Percentiles rank a stretch among this genome's conserved stretches.
Conservation (phyloP, 1,284 basidiomycete genomes). For the Fomitopsis betulina region DNA sequence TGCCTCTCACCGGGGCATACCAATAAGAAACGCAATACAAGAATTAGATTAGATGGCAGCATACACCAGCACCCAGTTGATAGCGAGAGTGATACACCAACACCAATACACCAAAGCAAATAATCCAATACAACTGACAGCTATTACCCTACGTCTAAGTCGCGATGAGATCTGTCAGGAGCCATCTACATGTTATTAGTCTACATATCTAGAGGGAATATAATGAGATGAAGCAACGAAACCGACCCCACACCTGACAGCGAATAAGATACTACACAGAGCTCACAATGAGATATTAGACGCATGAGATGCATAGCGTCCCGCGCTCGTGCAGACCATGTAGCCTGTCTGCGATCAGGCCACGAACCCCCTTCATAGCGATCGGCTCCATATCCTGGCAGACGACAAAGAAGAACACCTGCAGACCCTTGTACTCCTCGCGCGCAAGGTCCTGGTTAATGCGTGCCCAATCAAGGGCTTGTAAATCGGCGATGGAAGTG, state of each 20-base stretch:
- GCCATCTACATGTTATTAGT: not conserved
- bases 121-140: not conserved
- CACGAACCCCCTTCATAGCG: conserved; percentile 16
- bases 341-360: conserved; percentile 17
- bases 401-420: conserved; percentile 24
- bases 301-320: conserved; percentile 23
- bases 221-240: not conserved
- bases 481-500: conserved; percentile 18
- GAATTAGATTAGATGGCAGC: too few species aligned
- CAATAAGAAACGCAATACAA: too few species aligned
- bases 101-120: too few species aligned
- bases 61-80: too few species aligned
- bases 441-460: conserved; percentile 24
- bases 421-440: conserved; percentile 22
- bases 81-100: too few species aligned
- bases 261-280: not conserved
- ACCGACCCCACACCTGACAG: not conserved
- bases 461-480: conserved; percentile 25
- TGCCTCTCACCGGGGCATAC: too few species aligned
- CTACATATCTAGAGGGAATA: not conserved
- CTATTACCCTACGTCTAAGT: not conserved
- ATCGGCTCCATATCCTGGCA: conserved; percentile 14
- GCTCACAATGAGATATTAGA: conserved; percentile 8
- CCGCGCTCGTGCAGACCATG: conserved; percentile 21
- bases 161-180: not conserved